A percentile compares a stretch with the other conserved stretches of the same genome.
Evolutionary conservation across 192 early-diverging fungal species (phyloP).

Genomic region (Borealophlyctis nickersoniae): DNA sequence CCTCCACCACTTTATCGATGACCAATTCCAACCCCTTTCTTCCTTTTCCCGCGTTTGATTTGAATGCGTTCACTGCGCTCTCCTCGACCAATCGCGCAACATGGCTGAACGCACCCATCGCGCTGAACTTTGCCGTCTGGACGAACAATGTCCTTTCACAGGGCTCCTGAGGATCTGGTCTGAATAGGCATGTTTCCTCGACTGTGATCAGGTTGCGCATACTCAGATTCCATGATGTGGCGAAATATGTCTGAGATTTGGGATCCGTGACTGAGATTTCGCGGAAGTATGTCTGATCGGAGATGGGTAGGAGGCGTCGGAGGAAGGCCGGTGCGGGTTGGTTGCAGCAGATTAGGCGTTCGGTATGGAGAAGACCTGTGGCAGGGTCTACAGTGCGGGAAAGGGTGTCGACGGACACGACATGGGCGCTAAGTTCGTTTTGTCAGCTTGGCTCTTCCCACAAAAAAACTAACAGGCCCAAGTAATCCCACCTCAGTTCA

Average conservation of each 20-base stretch:
- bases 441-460: too few species aligned
- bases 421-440: constrained; percentile 86
- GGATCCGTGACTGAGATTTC: constrained; percentile 90
- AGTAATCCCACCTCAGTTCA: constrained; percentile 1
- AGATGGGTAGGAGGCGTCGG: constrained; percentile 45
- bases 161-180: constrained; percentile 39
- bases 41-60: constrained; percentile 84
- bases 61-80: constrained; percentile 78
- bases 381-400: constrained; percentile 73
- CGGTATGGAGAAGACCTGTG: constrained; percentile 82
- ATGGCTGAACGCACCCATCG: constrained; percentile 59
- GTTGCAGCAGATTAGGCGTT: constrained; percentile 84
- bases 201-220: constrained; percentile 80
- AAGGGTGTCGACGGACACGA: constrained; percentile 86
- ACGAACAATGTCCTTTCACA: constrained; percentile 52
- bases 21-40: constrained; percentile 83
- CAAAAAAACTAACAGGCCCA: too few species aligned
- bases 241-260: constrained; percentile 61
- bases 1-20: constrained; percentile 51
- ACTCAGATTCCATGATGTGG: constrained; percentile 81
- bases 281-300: constrained; percentile 75
- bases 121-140: constrained; percentile 81
- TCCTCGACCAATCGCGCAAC: constrained; percentile 73
- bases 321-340: constrained; percentile 85
- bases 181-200: constrained; percentile 81